Percentiles rank a stretch among this genome's conserved stretches.
These are phyloP conservation scores for Cokeromyces recurvatus DNA, from an alignment of 371 early-diverging fungal genomes.

Conservation along the genomic window DNA sequence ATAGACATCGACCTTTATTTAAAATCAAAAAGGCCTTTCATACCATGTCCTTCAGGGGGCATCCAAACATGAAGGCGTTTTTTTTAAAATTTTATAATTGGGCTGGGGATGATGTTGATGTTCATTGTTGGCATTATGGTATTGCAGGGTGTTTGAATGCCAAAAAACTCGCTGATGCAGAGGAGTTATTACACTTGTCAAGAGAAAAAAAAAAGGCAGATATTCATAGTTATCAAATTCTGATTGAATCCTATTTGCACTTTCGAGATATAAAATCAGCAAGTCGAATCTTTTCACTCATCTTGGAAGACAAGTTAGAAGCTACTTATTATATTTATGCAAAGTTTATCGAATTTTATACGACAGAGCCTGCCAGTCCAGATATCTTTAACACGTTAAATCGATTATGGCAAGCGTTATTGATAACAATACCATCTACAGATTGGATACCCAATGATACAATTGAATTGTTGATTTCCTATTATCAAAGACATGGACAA, in stretches of 20 bases:
- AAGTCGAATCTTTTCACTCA: slow-evolving; percentile 4
- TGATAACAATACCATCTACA: slow-evolving; percentile 1
- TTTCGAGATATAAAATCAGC: slow-evolving; percentile 4
- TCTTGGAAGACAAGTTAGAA: slow-evolving; percentile 8
- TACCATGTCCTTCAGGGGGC: slow-evolving; percentile 5
- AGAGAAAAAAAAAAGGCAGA: background rate
- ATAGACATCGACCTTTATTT: background rate
- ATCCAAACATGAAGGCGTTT: slow-evolving; percentile 7
- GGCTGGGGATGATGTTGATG: background rate
- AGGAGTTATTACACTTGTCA: slow-evolving; percentile 3
- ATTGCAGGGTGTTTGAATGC: slow-evolving; percentile 10
- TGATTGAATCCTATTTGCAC: slow-evolving; percentile 6
- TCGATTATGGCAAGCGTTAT: slow-evolving; percentile 19
- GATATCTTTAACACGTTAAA: slow-evolving; percentile 4
- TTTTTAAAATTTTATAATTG: background rate
- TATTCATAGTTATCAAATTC: background rate
- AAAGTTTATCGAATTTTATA: slow-evolving; percentile 10
- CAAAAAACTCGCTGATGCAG: background rate
- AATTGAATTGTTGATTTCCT: background rate
- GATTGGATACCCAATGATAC: background rate
- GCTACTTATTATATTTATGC: slow-evolving; percentile 3
- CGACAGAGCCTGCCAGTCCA: background rate
- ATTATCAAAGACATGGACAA: slow-evolving; percentile 4
- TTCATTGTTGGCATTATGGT: slow-evolving; percentile 5
- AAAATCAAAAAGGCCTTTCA: slow-evolving; percentile 5